Evolutionary conservation across 805 yeast species (phyloP).

Genomic region (Maudiozyma bulderi): DNA sequence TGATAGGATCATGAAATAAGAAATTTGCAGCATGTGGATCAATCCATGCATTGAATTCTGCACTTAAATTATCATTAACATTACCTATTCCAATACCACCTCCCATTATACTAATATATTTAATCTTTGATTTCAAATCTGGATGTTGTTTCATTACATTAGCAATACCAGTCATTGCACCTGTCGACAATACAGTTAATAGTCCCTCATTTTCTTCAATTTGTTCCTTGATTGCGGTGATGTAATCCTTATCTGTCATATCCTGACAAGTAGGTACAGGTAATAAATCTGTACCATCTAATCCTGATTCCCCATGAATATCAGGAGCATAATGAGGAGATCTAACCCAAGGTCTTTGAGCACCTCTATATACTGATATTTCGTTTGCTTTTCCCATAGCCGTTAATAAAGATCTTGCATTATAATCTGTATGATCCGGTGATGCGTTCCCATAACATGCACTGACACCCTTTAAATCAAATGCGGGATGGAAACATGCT

Average conservation of each 20-base stretch:
- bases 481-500: constrained; percentile 49
- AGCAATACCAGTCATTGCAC: constrained; percentile 68
- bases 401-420: constrained; percentile 58
- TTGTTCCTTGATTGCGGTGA: constrained; percentile 36
- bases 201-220: constrained; percentile 37
- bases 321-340: constrained; percentile 43
- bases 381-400: constrained; percentile 37
- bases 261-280: constrained; percentile 35
- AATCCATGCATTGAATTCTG: constrained; percentile 68
- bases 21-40: constrained; percentile 69
- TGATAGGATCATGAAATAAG: constrained; percentile 39
- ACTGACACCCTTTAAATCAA: constrained; percentile 57
- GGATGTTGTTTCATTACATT: constrained; percentile 47
- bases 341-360: constrained; percentile 44
- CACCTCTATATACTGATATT: constrained; percentile 62
- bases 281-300: constrained; percentile 63
- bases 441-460: constrained; percentile 69
- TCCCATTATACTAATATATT: constrained; percentile 64
- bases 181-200: constrained; percentile 61
- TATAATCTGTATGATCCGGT: constrained; percentile 53
- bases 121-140: constrained; percentile 38
- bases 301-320: constrained; percentile 66
- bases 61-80: constrained; percentile 42
- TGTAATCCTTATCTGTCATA: constrained; percentile 24
- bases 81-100: constrained; percentile 41